Base-by-base conservation (phyloP, 768 basidiomycete genomes). In the Terana coerulea region DNA sequence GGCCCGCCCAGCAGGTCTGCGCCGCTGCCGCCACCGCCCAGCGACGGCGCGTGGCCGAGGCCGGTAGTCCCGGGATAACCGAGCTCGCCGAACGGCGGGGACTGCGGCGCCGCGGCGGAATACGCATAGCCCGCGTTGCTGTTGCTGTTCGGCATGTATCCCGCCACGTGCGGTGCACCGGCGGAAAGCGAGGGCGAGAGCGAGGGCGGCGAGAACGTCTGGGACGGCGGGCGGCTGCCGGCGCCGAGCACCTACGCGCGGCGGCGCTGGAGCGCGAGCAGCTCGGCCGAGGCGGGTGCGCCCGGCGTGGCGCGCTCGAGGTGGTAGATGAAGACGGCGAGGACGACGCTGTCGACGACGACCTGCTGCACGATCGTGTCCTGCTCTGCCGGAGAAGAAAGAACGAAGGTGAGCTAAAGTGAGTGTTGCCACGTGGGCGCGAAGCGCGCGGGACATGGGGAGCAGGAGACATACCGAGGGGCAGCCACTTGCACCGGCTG, bases 341-440 rank as follows among this genome's bases (percentile, higher is more conserved):
- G 69, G 15, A 80, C 75, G 55, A 77, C 75, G 59, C 77, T 77
- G 68, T 88, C 85, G 50, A 81, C 75, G 51, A 81, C 71, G 59
- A 91, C 70, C 69, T 88, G 80, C 69, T 91, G 88, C 26, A 80
- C 80, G 64, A 90, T 74, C 37, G 76, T 78, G 49, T 76, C 72
- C 53, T 74, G 64, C 58, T 70, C 80, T 83, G 62, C 33, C 8
- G 17, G 43, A 22, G 41, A 52, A 41, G 24, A 47, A 51, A 53
- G 50, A 25, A 21, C 8, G 21, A 5, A 21, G n/a, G n/a, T 33
- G 34, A 33, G 25, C 24, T 6, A 17, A 35, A 21, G 10, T 33
- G 39, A 24, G 42, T 10, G 25, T 14, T 3, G 34, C 7, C 36
- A 44, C 47, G 33, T 36, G 33, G 22, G 15, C 30, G 46, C 35